Base-by-base conservation (phyloP, 164 flowering plant species). In the Chimonanthus praecox region DNA sequence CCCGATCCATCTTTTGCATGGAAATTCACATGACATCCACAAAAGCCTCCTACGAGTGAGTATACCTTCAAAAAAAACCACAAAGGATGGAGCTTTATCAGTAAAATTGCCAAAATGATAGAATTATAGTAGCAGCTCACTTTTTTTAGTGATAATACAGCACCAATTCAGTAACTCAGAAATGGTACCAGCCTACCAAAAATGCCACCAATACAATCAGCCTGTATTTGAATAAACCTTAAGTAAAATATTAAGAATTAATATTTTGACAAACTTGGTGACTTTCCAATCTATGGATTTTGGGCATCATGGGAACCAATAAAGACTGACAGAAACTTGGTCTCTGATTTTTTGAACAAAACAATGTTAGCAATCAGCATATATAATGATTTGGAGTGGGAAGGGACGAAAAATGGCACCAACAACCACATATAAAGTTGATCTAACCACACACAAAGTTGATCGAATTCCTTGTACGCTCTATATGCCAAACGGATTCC, bases 1-100 rank as follows among this genome's bases (percentile, higher is more conserved):
- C 99, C 98, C 11, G 97, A 92, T 8, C 99, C 99, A 84, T 95
- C 99, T 79, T 92, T 93, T n/a, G 97, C 91, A 77, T 95, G 98
- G 87, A 95, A 92, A 79, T 89, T 95, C 76, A 95, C 92, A 64
- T 86, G 92, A 5, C 97, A 92, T 47, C 88, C 90, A 71, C 98
- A 90, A 68, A 95, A 95, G 72, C 94, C 98, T 74, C 99, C 98
- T 60, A 95, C 88, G 44, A 95, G 86, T 0, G 98, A 87, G 80
- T 92, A 92, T 2, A 92, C 98, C 97, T 49, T 21, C 7, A 47
- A 7, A 47, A 67, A 8, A 67, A 47, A 47, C n/a, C 33, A 45
- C 47, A 67, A 7, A 6, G 7, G 47, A 67, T 15, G 10, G n/a
- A 47, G 6, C 13, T 16, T 67, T 9, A 66, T 33, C 15, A 66